Evolutionary conservation across 176 grass and related monocot genomes (phyloP).

Genomic region (Chrysopogon serrulatus): DNA sequence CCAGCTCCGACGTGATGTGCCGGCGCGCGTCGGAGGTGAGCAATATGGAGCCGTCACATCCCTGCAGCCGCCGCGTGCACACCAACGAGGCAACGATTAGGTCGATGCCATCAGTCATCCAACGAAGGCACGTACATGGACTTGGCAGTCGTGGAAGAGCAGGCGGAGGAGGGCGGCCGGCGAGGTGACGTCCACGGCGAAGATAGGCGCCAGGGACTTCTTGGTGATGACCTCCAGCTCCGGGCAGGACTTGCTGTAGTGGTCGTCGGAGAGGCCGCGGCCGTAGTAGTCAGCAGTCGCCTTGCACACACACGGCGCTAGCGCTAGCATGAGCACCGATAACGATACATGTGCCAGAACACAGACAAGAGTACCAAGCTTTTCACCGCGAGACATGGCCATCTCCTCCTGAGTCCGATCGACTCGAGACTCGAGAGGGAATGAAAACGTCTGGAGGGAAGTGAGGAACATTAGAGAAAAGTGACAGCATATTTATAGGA

Average conservation of each 20-base stretch:
- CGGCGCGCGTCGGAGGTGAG: constrained; percentile 2
- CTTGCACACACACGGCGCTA: background rate
- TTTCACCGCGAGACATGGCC: background rate
- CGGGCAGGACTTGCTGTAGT: background rate
- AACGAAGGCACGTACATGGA: background rate
- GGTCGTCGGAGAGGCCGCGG: background rate
- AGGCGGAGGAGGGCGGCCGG: constrained; percentile 18
- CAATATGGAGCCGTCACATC: constrained; percentile 14
- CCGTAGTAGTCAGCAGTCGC: background rate
- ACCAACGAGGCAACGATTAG: too few relatives aligned
- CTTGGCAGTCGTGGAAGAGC: constrained; percentile 17
- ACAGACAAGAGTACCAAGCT: background rate
- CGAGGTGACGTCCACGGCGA: background rate
- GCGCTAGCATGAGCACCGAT: background rate
- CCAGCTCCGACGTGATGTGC: background rate
- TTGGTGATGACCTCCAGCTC: background rate
- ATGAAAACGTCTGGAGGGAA: background rate
- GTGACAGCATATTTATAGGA: background rate
- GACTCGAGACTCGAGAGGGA: background rate
- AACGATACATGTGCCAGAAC: background rate
- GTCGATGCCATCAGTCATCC: background rate
- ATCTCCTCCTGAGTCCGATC: background rate
- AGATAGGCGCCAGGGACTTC: background rate
- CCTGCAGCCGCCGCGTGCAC: background rate
- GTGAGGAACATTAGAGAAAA: background rate